phyloP scores from a whole-genome alignment of 495 filamentous ascomycete species.

The Neurospora africana region DNA sequence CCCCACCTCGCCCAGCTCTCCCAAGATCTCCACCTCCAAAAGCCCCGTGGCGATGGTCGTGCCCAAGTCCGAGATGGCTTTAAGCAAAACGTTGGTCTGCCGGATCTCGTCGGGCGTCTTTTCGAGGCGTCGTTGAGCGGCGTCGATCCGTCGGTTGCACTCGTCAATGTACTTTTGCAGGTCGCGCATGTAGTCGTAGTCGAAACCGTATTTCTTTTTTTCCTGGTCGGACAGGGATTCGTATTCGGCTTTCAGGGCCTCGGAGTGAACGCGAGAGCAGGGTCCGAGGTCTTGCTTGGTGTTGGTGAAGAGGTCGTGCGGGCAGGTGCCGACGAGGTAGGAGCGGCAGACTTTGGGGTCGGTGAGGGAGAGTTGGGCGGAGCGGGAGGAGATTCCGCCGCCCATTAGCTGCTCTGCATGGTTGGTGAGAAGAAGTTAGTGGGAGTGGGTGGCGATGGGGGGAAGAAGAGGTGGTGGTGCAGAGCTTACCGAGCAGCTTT shows the following conservation, averaged over 20 bases:
- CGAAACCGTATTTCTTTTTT: conserved; percentile 75
- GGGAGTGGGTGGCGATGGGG: background rate
- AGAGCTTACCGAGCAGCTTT: conserved; percentile 75
- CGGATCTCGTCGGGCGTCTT: conserved; percentile 97
- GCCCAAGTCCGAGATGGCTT: conserved; percentile 74
- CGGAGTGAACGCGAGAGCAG: conserved; percentile 84
- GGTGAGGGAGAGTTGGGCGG: conserved; percentile 72
- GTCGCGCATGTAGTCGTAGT: conserved; percentile 92
- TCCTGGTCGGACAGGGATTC: conserved; percentile 55
- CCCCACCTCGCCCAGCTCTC: conserved; percentile 68
- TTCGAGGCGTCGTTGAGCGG: conserved; percentile 80
- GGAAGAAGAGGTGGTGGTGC: conserved; percentile 1
- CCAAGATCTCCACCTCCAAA: conserved; percentile 75
- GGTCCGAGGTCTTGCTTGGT: conserved; percentile 94
- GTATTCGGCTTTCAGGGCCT: conserved; percentile 81
- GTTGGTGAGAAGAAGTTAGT: conserved; percentile 9
- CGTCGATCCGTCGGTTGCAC: conserved; percentile 88
- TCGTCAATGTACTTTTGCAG: conserved; percentile 93
- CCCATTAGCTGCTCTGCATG: conserved; percentile 69
- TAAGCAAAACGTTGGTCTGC: conserved; percentile 88
- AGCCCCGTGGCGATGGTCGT: conserved; percentile 73
- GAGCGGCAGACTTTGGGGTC: conserved; percentile 94
- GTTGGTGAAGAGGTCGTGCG: conserved; percentile 99
- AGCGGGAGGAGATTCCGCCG: conserved; percentile 55
- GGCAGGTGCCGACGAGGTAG: conserved; percentile 88